phyloP scores from a whole-genome alignment of 2,329 filamentous ascomycete genomes.

The Diaporthe sp. region DNA sequence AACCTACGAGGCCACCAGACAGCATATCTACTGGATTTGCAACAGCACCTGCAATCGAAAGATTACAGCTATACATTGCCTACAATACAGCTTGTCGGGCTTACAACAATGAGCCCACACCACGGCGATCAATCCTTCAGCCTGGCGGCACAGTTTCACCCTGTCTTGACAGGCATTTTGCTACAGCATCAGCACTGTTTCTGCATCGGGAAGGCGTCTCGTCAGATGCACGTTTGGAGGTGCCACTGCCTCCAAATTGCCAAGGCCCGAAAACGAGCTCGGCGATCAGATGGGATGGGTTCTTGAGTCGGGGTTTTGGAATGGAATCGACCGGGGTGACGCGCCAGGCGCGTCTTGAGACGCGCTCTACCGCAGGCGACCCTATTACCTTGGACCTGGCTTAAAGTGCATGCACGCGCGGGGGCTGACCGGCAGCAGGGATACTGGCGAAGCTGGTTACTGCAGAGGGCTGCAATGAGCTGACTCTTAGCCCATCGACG shows the following conservation, averaged over 20 bases:
- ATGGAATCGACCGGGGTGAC: conserved; percentile 34
- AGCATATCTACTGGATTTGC: neutral
- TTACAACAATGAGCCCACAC: conserved; percentile 20
- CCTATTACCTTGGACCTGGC: conserved; percentile 26
- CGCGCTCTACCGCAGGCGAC: conserved; percentile 27
- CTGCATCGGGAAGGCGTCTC: conserved; percentile 22
- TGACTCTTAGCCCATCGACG: conserved; percentile 16
- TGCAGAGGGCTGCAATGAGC: conserved; percentile 12
- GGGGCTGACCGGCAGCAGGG: conserved; percentile 35
- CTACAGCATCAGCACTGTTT: conserved; percentile 34
- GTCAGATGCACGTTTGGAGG: conserved; percentile 26
- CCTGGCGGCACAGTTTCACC: conserved; percentile 6
- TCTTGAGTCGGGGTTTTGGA: conserved; percentile 31
- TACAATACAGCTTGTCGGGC: neutral
- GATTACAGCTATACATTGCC: neutral
- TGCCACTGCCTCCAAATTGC: conserved; percentile 25
- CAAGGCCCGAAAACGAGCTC: conserved; percentile 34
- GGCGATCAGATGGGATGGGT: conserved; percentile 32
- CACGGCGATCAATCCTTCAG: conserved; percentile 24
- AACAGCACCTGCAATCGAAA: neutral
- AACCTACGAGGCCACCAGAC: neutral
- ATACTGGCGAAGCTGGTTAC: conserved; percentile 7
- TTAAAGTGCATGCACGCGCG: conserved; percentile 30
- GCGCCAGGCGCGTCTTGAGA: conserved; percentile 37
- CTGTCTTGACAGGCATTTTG: conserved; percentile 27